These are phyloP conservation scores for Cercospora sp. DNA, from an alignment of 2,329 filamentous ascomycete genomes.

Conservation along the genomic window DNA sequence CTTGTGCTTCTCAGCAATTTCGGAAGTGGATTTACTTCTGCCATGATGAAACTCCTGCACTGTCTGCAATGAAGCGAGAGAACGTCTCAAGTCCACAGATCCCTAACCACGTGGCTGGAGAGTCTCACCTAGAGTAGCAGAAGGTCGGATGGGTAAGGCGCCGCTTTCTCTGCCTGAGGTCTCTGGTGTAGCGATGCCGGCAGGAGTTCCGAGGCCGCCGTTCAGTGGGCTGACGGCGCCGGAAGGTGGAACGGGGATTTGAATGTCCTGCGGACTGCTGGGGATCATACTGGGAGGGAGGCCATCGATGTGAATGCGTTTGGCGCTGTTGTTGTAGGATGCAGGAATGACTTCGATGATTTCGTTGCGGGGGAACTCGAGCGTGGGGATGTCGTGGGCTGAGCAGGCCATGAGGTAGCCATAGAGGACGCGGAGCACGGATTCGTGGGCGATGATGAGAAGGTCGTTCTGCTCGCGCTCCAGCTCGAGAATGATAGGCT, in stretches of 20 bases:
- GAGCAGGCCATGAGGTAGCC: constrained; percentile 99
- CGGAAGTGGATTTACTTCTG: constrained; percentile 3
- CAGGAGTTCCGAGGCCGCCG: constrained; percentile 29
- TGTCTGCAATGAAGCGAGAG: neutral
- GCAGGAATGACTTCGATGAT: constrained; percentile 99
- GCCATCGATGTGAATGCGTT: constrained; percentile 79
- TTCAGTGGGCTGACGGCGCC: constrained; percentile 43
- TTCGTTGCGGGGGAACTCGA: constrained; percentile 92
- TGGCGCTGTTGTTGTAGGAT: constrained; percentile 94
- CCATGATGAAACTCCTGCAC: constrained; percentile 7
- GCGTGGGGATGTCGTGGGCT: constrained; percentile 85
- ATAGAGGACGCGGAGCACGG: constrained; percentile 93
- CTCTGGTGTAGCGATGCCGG: constrained; percentile 19
- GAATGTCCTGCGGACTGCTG: constrained; percentile 75
- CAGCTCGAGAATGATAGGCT: constrained; percentile 95
- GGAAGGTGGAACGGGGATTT: constrained; percentile 67
- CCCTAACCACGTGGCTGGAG: constrained; percentile 7
- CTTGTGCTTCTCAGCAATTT: constrained; percentile 3
- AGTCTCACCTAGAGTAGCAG: neutral
- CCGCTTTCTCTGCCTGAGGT: constrained; percentile 16
- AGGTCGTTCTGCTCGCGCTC: constrained; percentile 96
- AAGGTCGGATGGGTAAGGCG: constrained; percentile 7
- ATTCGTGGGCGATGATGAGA: constrained; percentile 97
- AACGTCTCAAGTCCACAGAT: constrained; percentile 4
- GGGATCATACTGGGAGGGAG: constrained; percentile 68